These are phyloP conservation scores for Fusarium globosum DNA, from an alignment of 2,329 filamentous ascomycete species.

Conservation along the genomic window DNA sequence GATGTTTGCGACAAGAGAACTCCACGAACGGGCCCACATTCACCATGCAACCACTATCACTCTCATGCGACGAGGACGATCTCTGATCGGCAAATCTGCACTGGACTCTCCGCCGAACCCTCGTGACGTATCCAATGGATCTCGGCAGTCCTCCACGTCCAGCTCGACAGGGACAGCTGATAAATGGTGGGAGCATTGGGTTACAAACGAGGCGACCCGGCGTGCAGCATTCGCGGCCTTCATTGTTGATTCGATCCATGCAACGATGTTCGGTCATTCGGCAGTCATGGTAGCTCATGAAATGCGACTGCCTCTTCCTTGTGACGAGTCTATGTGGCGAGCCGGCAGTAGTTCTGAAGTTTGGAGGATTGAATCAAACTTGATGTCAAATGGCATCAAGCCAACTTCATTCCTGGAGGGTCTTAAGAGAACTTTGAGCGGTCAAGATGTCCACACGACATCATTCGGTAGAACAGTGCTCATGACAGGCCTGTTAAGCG, in stretches of 20 bases:
- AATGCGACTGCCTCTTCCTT: conserved; percentile 89
- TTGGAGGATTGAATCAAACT: conserved; percentile 80
- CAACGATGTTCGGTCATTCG: conserved; percentile 97
- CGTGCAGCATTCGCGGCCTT: conserved; percentile 94
- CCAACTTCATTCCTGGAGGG: conserved; percentile 90
- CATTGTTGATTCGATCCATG: conserved; percentile 93
- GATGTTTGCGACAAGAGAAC: conserved; percentile 91
- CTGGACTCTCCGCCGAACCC: conserved; percentile 85
- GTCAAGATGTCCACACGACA: conserved; percentile 88
- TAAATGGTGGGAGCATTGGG: conserved; percentile 97
- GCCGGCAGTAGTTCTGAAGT: conserved; percentile 90
- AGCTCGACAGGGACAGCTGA: conserved; percentile 76
- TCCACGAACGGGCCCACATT: conserved; percentile 95
- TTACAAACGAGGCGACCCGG: conserved; percentile 90
- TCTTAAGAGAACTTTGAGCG: conserved; percentile 87
- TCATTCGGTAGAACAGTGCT: conserved; percentile 92
- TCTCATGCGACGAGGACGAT: conserved; percentile 92
- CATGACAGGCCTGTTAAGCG: conserved; percentile 92
- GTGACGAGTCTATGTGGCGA: conserved; percentile 92
- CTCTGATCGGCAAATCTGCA: conserved; percentile 85
- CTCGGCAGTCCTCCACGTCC: conserved; percentile 70
- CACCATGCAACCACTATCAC: conserved; percentile 97
- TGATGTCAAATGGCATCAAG: conserved; percentile 84
- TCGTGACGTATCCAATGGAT: conserved; percentile 68
- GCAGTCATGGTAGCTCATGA: conserved; percentile 98